Percentiles rank a stretch among this genome's conserved stretches.
phyloP scores from a whole-genome alignment of 345 rosid species.

The Moricandia moricandioides region DNA sequence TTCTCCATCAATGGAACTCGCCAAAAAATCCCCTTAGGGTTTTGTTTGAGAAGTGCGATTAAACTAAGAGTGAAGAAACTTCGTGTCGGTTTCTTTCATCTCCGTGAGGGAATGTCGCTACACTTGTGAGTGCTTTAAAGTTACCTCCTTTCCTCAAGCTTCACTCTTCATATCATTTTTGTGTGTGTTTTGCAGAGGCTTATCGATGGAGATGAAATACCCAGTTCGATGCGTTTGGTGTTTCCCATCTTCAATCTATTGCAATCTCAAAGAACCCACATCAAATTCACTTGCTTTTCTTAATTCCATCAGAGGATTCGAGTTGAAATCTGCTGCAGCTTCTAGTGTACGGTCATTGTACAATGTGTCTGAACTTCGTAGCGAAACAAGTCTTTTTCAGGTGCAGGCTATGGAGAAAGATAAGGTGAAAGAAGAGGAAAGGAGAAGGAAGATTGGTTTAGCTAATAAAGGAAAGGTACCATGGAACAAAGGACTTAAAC shows the following conservation, averaged over 20 bases:
- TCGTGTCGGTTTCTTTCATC: neutral
- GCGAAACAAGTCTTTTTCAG: slow-evolving; percentile 21
- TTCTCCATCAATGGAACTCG: slow-evolving; percentile 17
- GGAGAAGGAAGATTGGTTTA: slow-evolving; percentile 61
- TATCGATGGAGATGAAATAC: slow-evolving; percentile 26
- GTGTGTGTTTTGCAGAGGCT: neutral
- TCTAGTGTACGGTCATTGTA: slow-evolving; percentile 18
- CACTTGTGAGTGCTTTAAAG: slow-evolving; percentile 18
- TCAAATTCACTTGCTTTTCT: slow-evolving; percentile 18
- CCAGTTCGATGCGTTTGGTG: slow-evolving; percentile 31
- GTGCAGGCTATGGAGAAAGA: slow-evolving; percentile 26
- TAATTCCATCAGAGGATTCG: slow-evolving; percentile 33
- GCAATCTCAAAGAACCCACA: slow-evolving; percentile 28
- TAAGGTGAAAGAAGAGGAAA: slow-evolving; percentile 39
- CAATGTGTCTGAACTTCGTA: slow-evolving; percentile 15
- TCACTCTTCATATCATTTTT: neutral
- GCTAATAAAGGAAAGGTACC: slow-evolving; percentile 81
- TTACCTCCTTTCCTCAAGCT: neutral
- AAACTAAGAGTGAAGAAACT: neutral
- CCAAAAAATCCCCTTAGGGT: neutral
- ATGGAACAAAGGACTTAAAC: slow-evolving; percentile 83
- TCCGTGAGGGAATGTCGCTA: slow-evolving; percentile 18
- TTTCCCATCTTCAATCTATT: slow-evolving; percentile 20
- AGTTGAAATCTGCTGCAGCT: slow-evolving; percentile 32
- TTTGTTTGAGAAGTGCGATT: neutral